Evolutionary conservation across 176 grass and related monocot genomes (phyloP).

Genomic region (Musa itinerans): DNA sequence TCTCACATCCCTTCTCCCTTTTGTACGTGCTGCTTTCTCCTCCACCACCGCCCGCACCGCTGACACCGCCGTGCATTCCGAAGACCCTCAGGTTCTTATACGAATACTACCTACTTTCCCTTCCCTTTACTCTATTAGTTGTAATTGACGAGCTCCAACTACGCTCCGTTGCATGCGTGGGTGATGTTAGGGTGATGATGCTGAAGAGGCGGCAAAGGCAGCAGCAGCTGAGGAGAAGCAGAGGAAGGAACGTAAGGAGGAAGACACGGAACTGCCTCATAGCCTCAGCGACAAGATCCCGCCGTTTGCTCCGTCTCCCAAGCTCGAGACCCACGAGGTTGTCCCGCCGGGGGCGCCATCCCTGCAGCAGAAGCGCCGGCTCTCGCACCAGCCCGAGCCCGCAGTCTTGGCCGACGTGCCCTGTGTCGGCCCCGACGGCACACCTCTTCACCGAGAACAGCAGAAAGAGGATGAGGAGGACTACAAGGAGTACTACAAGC

Average conservation of each 20-base stretch:
- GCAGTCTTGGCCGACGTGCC: constrained; percentile 19
- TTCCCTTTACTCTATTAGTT: neutral
- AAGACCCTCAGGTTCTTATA: constrained; percentile 24
- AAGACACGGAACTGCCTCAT: neutral
- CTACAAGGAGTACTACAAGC: constrained; percentile 51
- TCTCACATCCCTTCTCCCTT: neutral
- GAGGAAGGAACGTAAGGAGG: neutral
- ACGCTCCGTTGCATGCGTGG: neutral
- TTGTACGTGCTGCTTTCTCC: neutral
- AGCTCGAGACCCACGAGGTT: constrained; percentile 41
- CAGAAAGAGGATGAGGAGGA: constrained; percentile 25
- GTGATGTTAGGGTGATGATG: constrained; percentile 29
- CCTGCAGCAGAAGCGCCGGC: constrained; percentile 48
- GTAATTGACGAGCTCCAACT: neutral
- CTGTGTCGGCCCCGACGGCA: constrained; percentile 17
- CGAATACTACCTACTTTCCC: neutral
- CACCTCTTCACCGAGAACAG: neutral
- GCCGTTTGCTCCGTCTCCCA: constrained; percentile 47
- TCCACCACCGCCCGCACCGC: constrained; percentile 14
- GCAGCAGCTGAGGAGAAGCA: constrained; percentile 26
- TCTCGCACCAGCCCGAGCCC: neutral
- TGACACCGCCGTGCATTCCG: constrained; percentile 26
- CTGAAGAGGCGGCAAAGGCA: constrained; percentile 20
- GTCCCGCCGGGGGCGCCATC: neutral
- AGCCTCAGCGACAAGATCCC: constrained; percentile 20